Percentiles rank a stretch among this genome's conserved stretches.
Conservation (phyloP, 495 filamentous ascomycete genomes). For the Penicillium soppii region DNA sequence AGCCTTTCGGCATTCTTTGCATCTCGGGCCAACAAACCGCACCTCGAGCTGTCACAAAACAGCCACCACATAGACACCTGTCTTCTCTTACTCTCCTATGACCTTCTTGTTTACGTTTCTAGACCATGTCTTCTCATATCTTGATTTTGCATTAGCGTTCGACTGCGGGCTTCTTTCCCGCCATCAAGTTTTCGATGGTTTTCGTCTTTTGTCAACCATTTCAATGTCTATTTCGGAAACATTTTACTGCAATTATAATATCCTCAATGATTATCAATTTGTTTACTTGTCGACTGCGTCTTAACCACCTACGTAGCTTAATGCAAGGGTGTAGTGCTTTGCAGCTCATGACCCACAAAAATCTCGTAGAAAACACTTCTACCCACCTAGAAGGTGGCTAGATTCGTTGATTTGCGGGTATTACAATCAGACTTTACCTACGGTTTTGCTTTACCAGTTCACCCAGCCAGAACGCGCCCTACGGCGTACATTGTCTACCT, state of each 20-base stretch:
- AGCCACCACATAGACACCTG: constrained; percentile 10
- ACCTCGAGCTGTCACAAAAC: background rate
- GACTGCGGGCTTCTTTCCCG: background rate
- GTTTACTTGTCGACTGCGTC: too few species aligned
- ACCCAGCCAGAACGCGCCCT: too few species aligned
- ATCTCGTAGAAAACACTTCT: too few species aligned
- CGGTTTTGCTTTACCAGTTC: too few species aligned
- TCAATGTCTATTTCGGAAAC: background rate
- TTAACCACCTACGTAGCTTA: too few species aligned
- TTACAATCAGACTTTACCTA: too few species aligned
- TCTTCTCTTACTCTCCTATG: constrained; percentile 8
- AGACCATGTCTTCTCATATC: background rate
- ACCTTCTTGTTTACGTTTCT: constrained; percentile 9
- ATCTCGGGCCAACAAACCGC: background rate
- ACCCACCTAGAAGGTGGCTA: too few species aligned
- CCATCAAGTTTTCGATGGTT: background rate
- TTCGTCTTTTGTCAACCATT: background rate
- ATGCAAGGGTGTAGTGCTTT: too few species aligned
- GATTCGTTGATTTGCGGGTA: too few species aligned
- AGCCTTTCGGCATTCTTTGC: background rate
- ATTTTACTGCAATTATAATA: background rate
- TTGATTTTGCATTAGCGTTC: constrained; percentile 4
- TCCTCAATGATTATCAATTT: constrained; percentile 1
- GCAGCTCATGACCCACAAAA: too few species aligned
- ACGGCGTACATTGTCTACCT: too few species aligned